These are phyloP conservation scores for Hypomyces rosellus DNA, from an alignment of 2,329 filamentous ascomycete genomes.

Conservation along the genomic window DNA sequence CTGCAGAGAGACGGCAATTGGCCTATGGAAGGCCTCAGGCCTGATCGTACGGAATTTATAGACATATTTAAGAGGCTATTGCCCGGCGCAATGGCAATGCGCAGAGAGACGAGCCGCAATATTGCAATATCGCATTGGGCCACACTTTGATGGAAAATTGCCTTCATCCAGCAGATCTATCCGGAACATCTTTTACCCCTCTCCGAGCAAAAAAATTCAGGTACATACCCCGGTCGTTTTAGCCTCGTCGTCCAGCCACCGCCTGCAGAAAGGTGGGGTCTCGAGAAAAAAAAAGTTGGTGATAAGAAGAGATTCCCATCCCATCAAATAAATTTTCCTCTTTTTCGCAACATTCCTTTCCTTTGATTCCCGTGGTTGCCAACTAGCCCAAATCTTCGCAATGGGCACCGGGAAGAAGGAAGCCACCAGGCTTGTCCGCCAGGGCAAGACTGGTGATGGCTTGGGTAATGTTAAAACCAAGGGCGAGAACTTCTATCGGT, in stretches of 20 bases:
- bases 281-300: slow-evolving; percentile 11
- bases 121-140: slow-evolving; percentile 2
- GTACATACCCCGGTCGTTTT: slow-evolving; percentile 2
- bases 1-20: slow-evolving; percentile 22
- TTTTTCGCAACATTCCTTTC: neutral
- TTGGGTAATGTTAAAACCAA: slow-evolving; percentile 89
- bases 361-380: slow-evolving; percentile 7
- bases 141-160: slow-evolving; percentile 10
- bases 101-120: neutral
- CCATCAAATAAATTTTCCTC: slow-evolving; percentile 20
- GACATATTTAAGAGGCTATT: slow-evolving; percentile 21
- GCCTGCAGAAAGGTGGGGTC: slow-evolving; percentile 12
- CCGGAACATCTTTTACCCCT: slow-evolving; percentile 6
- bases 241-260: slow-evolving; percentile 5
- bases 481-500: slow-evolving; percentile 98
- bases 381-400: slow-evolving; percentile 19
- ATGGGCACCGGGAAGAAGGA: slow-evolving; percentile 97
- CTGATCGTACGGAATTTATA: slow-evolving; percentile 17
- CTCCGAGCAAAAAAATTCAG: neutral
- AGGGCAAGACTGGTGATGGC: slow-evolving; percentile 80
- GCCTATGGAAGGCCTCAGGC: slow-evolving; percentile 21
- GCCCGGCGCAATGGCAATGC: neutral
- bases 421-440: slow-evolving; percentile 69
- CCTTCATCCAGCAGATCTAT: neutral
- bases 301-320: slow-evolving; percentile 9